These are phyloP conservation scores for Mortierella sp. DNA, from an alignment of 371 early-diverging fungal species.

Conservation along the genomic window DNA sequence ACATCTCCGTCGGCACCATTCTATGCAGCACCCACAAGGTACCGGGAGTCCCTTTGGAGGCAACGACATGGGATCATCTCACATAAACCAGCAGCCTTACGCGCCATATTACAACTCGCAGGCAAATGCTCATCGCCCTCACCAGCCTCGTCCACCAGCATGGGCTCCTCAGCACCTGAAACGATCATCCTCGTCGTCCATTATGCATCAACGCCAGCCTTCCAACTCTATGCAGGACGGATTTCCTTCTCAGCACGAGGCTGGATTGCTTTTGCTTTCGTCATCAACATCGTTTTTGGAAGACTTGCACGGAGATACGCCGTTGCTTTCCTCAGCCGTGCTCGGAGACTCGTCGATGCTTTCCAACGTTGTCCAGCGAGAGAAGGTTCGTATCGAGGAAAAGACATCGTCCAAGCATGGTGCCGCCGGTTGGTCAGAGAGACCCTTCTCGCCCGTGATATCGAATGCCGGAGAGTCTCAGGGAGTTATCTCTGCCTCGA, in stretches of 20 bases:
- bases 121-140: neutral
- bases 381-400: conserved; percentile 47
- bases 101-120: conserved; percentile 13
- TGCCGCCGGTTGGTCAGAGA: conserved; percentile 53
- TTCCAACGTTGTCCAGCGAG: conserved; percentile 49
- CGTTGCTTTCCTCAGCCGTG: conserved; percentile 18
- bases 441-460: conserved; percentile 43
- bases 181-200: conserved; percentile 24
- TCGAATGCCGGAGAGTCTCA: conserved; percentile 10
- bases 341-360: conserved; percentile 28
- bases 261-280: conserved; percentile 35
- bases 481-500: neutral
- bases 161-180: conserved; percentile 43
- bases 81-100: neutral
- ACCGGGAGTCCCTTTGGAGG: conserved; percentile 8
- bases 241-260: conserved; percentile 2
- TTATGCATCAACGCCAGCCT: conserved; percentile 28
- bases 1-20: conserved; percentile 38
- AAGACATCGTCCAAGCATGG: conserved; percentile 38
- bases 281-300: conserved; percentile 43
- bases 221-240: conserved; percentile 28
- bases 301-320: conserved; percentile 26
- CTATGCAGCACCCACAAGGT: conserved; percentile 32
- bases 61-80: conserved; percentile 7
- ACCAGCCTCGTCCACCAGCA: conserved; percentile 40